Evolutionary conservation across 805 yeast species (phyloP), one percentile per base, ranked within the genome.

Genomic region (Torulaspora franciscae): DNA sequence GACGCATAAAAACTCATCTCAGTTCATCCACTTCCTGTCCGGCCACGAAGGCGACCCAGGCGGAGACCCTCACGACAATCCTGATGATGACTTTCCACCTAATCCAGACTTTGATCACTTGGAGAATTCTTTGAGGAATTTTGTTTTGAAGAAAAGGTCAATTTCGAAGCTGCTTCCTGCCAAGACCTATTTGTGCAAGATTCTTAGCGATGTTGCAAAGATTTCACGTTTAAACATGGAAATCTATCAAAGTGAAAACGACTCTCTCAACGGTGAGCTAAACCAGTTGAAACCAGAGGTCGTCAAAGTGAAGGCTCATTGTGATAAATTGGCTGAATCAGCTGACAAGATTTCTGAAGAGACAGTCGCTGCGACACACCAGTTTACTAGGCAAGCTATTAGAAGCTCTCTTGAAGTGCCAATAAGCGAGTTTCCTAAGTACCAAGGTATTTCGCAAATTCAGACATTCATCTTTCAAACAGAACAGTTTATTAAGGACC

Each of bases 21-120:
- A 90, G 34, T 89, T 93, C 68, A 95, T 93, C 6, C 99, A 95
- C 64, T 93, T 93, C 66, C 86, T 93, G 5, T 80, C 91, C 23
- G 80, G 91, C 0, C 69, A 73, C 15, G 73, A 76, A 2, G 72
- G 75, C 6, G 71, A 56, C 35, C 77, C 63, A 37, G 71, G 61
- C 45, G 69, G 55, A 17, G 62, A 58, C 33, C 45, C 47, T 23
- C 68, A 50, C 36, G 71, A 59, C 39, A 76, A 62, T 40, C 70
- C 64, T 45, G 69, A 55, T 17, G 63, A 65, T 42, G 56, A 62
- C 19, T 62, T 70, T 38, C 63, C 66, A 32, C 48, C 56, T 2
- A 69, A 76, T 40, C 87, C 87, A 1, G 81, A 85, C 55, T 89
- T 91, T 61, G 96, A 87, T 56, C 79, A 77, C 40, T 69, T 93